Conservation (phyloP, 2,329 filamentous ascomycete species). For the Whalleya microplaca region DNA sequence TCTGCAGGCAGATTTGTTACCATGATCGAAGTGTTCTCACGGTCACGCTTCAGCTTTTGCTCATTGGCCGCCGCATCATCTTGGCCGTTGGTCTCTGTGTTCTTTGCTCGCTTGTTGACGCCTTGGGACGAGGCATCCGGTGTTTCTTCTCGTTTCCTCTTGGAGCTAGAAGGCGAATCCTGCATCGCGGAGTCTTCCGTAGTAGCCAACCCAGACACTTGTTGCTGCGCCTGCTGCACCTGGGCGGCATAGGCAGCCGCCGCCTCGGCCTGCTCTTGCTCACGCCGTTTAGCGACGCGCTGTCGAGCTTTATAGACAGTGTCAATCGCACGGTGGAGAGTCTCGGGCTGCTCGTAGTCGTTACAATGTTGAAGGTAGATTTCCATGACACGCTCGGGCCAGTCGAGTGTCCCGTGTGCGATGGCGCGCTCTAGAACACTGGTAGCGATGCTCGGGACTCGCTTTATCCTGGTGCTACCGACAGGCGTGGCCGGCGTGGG, state of each 20-base stretch:
- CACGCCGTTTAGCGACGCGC: slow-evolving; percentile 64
- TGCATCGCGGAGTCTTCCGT: slow-evolving; percentile 33
- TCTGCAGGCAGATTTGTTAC: slow-evolving; percentile 75
- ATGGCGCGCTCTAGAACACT: slow-evolving; percentile 75
- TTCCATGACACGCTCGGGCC: slow-evolving; percentile 76
- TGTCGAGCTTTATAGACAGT: slow-evolving; percentile 72
- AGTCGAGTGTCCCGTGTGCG: slow-evolving; percentile 66
- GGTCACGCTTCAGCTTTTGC: slow-evolving; percentile 71
- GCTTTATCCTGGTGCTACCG: slow-evolving; percentile 49
- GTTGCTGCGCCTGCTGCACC: slow-evolving; percentile 37
- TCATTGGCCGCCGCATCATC: slow-evolving; percentile 39
- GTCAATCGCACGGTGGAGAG: slow-evolving; percentile 74
- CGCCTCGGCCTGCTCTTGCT: slow-evolving; percentile 66
- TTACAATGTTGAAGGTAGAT: slow-evolving; percentile 82
- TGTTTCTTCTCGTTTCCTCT: slow-evolving; percentile 75
- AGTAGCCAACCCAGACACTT: slow-evolving; percentile 31
- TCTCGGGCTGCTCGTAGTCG: slow-evolving; percentile 81
- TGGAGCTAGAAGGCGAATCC: slow-evolving; percentile 51
- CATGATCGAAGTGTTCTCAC: slow-evolving; percentile 86
- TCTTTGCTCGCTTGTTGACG: slow-evolving; percentile 69
- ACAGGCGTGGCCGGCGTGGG: slow-evolving; percentile 50
- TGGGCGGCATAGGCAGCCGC: slow-evolving; percentile 54
- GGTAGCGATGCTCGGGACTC: slow-evolving; percentile 75
- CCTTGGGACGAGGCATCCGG: slow-evolving; percentile 53
- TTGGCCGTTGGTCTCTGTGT: slow-evolving; percentile 39